A percentile compares a stretch with the other conserved stretches of the same genome.
Conservation (phyloP, 768 basidiomycete species). For the Lenzites betulinus region DNA sequence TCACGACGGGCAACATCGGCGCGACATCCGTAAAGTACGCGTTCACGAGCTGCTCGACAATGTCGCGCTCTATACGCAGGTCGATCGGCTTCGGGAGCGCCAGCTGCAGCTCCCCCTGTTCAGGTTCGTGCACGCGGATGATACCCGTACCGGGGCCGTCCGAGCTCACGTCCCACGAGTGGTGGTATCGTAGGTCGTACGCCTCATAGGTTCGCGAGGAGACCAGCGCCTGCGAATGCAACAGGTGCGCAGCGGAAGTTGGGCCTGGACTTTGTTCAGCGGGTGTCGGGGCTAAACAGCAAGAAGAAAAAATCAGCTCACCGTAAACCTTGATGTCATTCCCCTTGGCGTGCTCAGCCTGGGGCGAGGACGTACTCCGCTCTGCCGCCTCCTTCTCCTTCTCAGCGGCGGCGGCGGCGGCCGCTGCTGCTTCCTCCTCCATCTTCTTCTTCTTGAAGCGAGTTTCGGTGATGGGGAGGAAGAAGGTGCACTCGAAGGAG, state of each 20-base stretch:
- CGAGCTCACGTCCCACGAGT: constrained; percentile 83
- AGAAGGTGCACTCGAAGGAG: constrained; percentile 93
- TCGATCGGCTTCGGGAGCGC: constrained; percentile 65
- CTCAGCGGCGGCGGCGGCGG: constrained; percentile 28
- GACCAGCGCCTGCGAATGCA: constrained; percentile 89
- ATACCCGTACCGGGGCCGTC: constrained; percentile 90
- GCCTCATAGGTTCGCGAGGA: constrained; percentile 83
- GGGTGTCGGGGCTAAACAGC: constrained; percentile 11
- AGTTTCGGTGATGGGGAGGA: constrained; percentile 97
- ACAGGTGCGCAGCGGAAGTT: constrained; percentile 80
- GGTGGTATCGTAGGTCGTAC: constrained; percentile 87
- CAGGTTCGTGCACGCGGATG: constrained; percentile 75
- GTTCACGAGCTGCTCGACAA: constrained; percentile 83
- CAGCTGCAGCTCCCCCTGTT: constrained; percentile 54
- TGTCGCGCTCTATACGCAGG: constrained; percentile 72
- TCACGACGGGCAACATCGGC: constrained; percentile 87
- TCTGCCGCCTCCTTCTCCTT: constrained; percentile 38
- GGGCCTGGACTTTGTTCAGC: constrained; percentile 56
- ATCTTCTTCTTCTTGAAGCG: constrained; percentile 96
- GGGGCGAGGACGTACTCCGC: constrained; percentile 46
- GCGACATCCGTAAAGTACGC: constrained; percentile 89
- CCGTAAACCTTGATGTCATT: constrained; percentile 63
- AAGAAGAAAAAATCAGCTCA: constrained; percentile 26
- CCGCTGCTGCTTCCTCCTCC: constrained; percentile 61
- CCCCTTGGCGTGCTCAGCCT: constrained; percentile 46